phyloP scores from a whole-genome alignment of 2,329 filamentous ascomycete genomes.

The Bimuria novae-zelandiae region DNA sequence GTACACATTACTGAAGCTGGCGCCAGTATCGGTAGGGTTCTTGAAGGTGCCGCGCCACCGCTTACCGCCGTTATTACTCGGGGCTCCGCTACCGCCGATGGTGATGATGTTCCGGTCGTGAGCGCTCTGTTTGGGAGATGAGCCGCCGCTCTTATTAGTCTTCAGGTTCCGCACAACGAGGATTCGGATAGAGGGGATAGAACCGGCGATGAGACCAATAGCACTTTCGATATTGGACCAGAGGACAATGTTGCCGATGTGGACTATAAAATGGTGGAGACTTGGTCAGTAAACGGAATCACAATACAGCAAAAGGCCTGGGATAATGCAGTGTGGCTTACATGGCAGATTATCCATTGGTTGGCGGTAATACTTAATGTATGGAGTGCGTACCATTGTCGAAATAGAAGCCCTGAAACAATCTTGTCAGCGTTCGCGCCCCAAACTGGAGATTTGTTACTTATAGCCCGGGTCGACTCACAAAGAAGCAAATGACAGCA shows the following conservation, averaged over 20 bases:
- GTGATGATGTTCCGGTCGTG: background rate
- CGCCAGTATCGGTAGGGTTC: background rate
- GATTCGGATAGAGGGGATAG: background rate
- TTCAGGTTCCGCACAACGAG: background rate
- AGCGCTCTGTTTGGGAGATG: background rate
- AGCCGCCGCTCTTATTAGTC: background rate
- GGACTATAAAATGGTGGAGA: background rate
- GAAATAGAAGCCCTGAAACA: background rate
- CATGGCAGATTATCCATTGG: background rate
- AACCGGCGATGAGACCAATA: background rate
- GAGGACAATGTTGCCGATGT: background rate
- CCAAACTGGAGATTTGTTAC: background rate
- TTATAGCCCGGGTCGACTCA: background rate
- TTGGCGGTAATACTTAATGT: background rate
- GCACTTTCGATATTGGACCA: background rate
- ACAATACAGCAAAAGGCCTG: background rate
- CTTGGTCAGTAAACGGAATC: background rate
- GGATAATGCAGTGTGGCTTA: background rate
- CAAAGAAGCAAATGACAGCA: background rate
- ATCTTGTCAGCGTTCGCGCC: background rate
- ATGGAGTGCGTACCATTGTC: background rate
- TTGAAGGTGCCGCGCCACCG: background rate
- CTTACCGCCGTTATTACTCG: background rate
- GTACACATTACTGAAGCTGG: background rate
- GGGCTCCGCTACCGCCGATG: background rate